Percentiles rank a stretch among this genome's conserved stretches.
These are phyloP conservation scores for Alnus rubra DNA, from an alignment of 306 rosid genomes.

Conservation along the genomic window DNA sequence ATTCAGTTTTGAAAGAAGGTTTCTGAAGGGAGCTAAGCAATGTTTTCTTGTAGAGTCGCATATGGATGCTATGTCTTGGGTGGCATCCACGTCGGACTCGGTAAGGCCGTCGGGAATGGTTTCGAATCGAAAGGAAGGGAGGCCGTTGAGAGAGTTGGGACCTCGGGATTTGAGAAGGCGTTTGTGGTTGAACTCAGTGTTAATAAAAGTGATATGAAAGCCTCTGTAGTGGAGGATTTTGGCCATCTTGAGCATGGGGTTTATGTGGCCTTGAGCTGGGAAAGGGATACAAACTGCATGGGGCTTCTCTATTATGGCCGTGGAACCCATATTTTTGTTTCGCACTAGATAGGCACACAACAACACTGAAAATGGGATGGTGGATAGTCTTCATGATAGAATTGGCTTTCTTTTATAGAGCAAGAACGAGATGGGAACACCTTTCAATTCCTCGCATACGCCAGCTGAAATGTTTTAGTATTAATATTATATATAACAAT, in stretches of 20 bases:
- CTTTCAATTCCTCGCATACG: no score
- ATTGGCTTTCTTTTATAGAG: neutral
- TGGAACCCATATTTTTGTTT: constrained; percentile 20
- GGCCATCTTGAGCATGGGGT: constrained; percentile 14
- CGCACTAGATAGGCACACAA: neutral
- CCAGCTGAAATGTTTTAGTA: no score
- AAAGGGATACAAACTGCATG: constrained; percentile 18
- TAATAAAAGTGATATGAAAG: constrained; percentile 43
- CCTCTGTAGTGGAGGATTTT: constrained; percentile 40
- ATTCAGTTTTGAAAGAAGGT: constrained; percentile 42
- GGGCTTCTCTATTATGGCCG: neutral
- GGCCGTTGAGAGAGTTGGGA: constrained; percentile 17
- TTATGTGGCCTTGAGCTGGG: constrained; percentile 21
- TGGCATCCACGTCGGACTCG: constrained; percentile 34
- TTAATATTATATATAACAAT: no score
- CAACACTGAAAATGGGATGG: neutral
- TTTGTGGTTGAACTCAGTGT: constrained; percentile 37
- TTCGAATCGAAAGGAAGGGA: constrained; percentile 37
- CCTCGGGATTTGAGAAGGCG: constrained; percentile 44
- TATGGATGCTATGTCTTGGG: constrained; percentile 47
- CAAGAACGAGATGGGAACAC: neutral
- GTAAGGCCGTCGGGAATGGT: constrained; percentile 67
- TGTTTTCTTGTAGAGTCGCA: constrained; percentile 34
- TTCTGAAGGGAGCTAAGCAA: constrained; percentile 45
- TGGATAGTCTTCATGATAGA: neutral